These are phyloP conservation scores for Aspergillus sp. DNA, from an alignment of 2,329 filamentous ascomycete species.

Conservation along the genomic window DNA sequence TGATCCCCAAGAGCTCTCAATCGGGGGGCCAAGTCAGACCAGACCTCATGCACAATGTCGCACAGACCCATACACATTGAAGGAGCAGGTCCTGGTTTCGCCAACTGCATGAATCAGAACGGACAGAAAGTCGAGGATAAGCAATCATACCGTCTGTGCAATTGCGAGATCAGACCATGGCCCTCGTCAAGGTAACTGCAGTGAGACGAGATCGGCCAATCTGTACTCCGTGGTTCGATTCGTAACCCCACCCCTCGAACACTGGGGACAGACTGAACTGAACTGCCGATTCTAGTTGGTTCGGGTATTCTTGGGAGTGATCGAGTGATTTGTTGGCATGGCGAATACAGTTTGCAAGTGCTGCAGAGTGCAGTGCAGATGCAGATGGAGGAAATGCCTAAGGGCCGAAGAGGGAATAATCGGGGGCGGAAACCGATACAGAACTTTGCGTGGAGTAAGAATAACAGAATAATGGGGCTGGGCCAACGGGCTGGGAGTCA, in stretches of 20 bases:
- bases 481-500: too few relatives aligned
- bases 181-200: not conserved
- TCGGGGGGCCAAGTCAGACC: too few relatives aligned
- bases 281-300: not conserved
- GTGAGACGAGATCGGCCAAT: constrained; percentile 1
- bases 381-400: not conserved
- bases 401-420: not conserved
- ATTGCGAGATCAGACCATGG: not conserved
- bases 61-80: too few relatives aligned
- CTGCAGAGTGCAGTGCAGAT: not conserved
- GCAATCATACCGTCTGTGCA: too few relatives aligned
- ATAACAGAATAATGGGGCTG: not conserved
- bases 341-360: not conserved
- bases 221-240: not conserved
- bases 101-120: too few relatives aligned
- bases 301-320: not conserved
- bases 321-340: not conserved
- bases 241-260: not conserved
- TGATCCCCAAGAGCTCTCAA: too few relatives aligned
- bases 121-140: too few relatives aligned
- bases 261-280: not conserved
- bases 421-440: not conserved
- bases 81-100: too few relatives aligned
- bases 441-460: not conserved
- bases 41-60: too few relatives aligned